Conservation (phyloP, 495 filamentous ascomycete genomes). For the Polyplosphaeria fusca region DNA sequence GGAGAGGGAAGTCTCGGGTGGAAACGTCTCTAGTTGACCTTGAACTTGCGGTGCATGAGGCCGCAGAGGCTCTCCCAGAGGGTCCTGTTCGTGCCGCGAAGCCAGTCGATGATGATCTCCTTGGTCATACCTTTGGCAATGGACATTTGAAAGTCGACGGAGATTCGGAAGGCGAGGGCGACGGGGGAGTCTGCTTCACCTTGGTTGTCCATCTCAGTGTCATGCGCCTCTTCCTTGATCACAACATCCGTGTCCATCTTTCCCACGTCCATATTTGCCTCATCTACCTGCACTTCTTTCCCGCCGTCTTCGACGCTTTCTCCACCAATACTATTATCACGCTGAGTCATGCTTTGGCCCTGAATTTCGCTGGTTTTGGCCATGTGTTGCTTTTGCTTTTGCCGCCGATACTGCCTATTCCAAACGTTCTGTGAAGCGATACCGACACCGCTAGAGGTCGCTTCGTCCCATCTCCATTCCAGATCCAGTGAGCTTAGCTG, state of each 20-base stretch:
- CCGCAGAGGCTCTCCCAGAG: conserved; percentile 89
- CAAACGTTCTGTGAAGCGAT: conserved; percentile 66
- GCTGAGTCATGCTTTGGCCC: no score
- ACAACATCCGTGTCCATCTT: conserved; percentile 38
- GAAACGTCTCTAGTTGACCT: no score
- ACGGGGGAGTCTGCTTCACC: conserved; percentile 39
- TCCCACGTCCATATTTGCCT: no score
- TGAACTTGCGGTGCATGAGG: conserved; percentile 49
- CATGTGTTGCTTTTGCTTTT: conserved; percentile 18
- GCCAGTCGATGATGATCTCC: conserved; percentile 62
- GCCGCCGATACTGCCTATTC: conserved; percentile 64
- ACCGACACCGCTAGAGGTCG: conserved; percentile 46
- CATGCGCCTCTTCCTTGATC: not conserved
- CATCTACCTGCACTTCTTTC: no score
- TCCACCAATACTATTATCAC: no score
- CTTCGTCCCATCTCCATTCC: conserved; percentile 51
- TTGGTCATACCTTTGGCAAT: conserved; percentile 18
- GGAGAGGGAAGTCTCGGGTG: no score
- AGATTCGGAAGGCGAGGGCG: conserved; percentile 50
- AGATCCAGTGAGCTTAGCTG: conserved; percentile 49
- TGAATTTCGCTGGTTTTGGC: no score
- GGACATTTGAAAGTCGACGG: no score
- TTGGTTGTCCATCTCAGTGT: conserved; percentile 43
- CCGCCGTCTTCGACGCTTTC: no score
- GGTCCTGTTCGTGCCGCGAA: conserved; percentile 67